These are phyloP conservation scores for Neurospora sp. DNA, from an alignment of 495 filamentous ascomycete genomes.

Conservation along the genomic window DNA sequence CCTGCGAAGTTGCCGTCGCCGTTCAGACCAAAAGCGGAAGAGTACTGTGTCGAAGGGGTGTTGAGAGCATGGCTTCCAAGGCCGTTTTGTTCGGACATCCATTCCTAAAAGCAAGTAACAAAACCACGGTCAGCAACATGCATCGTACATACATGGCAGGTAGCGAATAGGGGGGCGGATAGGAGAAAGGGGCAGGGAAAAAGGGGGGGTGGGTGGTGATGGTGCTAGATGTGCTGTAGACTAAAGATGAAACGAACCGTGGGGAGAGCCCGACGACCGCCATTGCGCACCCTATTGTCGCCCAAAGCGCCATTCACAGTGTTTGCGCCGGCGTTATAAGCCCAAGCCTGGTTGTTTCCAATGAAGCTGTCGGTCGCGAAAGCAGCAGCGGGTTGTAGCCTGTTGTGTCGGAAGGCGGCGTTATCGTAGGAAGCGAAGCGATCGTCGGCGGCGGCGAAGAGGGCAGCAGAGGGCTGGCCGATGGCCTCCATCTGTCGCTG, in stretches of 20 bases:
- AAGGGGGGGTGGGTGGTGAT: background rate
- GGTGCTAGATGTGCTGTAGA: background rate
- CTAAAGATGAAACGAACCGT: slow-evolving; percentile 27
- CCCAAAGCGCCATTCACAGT: slow-evolving; percentile 40
- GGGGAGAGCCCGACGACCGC: slow-evolving; percentile 37
- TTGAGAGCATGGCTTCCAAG: slow-evolving; percentile 30
- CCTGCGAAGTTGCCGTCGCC: slow-evolving; percentile 16
- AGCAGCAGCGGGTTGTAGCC: slow-evolving; percentile 45
- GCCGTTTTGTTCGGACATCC: slow-evolving; percentile 34
- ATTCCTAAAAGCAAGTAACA: slow-evolving; percentile 27
- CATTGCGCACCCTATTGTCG: slow-evolving; percentile 33
- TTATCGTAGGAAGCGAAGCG: slow-evolving; percentile 39
- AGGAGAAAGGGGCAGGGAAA: background rate
- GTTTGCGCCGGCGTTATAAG: slow-evolving; percentile 35
- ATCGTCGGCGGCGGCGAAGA: slow-evolving; percentile 42
- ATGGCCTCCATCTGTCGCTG: slow-evolving; percentile 38
- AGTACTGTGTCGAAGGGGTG: slow-evolving; percentile 25
- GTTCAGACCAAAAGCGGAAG: slow-evolving; percentile 19
- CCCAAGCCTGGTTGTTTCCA: slow-evolving; percentile 41
- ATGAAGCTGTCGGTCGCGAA: slow-evolving; percentile 26
- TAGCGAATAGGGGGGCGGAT: background rate
- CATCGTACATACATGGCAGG: slow-evolving; percentile 1
- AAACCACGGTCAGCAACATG: background rate
- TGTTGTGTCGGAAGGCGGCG: slow-evolving; percentile 48
- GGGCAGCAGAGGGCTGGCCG: slow-evolving; percentile 23